Evolutionary conservation across 768 basidiomycete species (phyloP), one percentile per base, ranked within the genome.

Genomic region (Zangia roseola): DNA sequence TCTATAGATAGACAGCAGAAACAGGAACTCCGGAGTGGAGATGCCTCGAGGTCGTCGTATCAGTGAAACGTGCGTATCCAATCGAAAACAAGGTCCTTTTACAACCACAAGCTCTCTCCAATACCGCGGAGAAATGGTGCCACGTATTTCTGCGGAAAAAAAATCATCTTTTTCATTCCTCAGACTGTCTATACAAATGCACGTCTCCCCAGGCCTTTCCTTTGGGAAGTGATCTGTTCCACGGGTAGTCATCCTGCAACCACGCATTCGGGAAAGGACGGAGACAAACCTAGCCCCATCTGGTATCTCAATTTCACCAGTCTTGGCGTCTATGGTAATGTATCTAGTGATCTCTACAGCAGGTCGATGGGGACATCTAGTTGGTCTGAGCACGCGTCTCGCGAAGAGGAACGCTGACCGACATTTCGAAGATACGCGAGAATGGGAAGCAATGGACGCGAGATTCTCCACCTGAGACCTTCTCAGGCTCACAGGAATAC

Each of bases 381-480:
- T 20, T 17, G 35, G 23, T 38, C 49, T 59, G 36, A 61, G 51
- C 25, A 21, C 17, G 42, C 16, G 28, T 31, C 30, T 17, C 13
- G 25, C 10, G 9, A 55, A 60, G 24, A 35, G 14, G 38, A 46
- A 33, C 21, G 35, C 21, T 9, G 8, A 67, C 82, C 68, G 59
- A 88, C 90, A 88, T 70, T 64, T 75, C 74, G 58, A 94, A 88
- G 23, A 92, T 74, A 14, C 91, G 81, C 24, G 85, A 80, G 38
- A 93, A 68, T 6, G 89, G 91, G 61, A 80, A 82, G 62, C 90
- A 93, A 31, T 80, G 76, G 39, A 81, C 54, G 8, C 64, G 57
- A 21, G 50, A 28, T 41, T 52, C 56, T n/a, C 68, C 67, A 24
- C 35, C 54, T 13, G 57, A n/a, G 12, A 10, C 26, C 45, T 56